Evolutionary conservation across 495 filamentous ascomycete genomes (phyloP), one percentile per base, ranked within the genome.

Genomic region (Lindgomyces ingoldianus): DNA sequence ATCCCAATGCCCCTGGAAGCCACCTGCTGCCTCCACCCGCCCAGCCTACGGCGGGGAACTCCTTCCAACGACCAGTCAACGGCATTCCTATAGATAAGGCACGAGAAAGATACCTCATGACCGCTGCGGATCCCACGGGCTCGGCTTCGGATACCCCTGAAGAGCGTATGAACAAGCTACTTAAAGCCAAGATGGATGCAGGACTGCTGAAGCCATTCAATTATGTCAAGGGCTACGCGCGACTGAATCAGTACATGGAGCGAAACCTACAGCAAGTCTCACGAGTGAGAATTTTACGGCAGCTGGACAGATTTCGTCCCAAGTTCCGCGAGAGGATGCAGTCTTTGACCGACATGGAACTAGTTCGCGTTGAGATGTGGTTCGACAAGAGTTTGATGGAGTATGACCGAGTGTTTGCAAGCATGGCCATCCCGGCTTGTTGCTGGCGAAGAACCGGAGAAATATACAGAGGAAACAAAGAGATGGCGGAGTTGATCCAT

Each of bases 401-500:
- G 72, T 97, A 96, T 69, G 94, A 99, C 73, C 90, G 94, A 41
- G 91, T 99, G 10, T 99, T 99, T 77, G 95, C 94, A 12, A 95
- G 91, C 75, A 98, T 99, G 94, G 93, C 94, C 22, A 93, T 98
- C 62, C 94, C 94, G 2, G 94, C 94, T 33, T 99, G 94, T 75
- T 95, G 93, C 73, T 99, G 94, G 94, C 84, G 95, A 67, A 83
- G 94, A 72, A 98, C 94, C 0, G 94, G 94, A 16, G 94, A 98
- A 76, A 98, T 99, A 47, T 97, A 96, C 73, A 85, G 95, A 62
- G 94, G 93, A 1, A 99, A 99, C 73, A 96, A 93, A 69, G 94
- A 98, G 74, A 98, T 99, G 93, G 95, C 94, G 24, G 91, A 97
- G 74, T 81, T 99, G 45, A 94, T 99, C 58, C 87, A 91, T 68